Conservation (phyloP, 441 rosid genomes). For the Gossypium laxum region DNA sequence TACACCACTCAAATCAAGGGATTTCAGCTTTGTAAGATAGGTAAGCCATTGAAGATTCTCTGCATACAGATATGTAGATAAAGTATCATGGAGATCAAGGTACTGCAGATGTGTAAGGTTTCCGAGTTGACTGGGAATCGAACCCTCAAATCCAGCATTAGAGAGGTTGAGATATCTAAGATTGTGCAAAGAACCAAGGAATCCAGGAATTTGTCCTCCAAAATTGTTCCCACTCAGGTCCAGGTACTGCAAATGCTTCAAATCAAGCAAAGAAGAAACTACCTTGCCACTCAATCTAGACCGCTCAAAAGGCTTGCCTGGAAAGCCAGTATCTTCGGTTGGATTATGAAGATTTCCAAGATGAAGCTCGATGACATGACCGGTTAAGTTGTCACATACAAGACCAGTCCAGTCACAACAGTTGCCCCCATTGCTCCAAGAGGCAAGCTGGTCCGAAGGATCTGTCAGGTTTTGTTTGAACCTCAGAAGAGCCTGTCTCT, state of each 20-base stretch:
- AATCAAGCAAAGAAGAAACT: conserved; percentile 8
- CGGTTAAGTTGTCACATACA: conserved; percentile 17
- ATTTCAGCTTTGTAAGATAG: neutral
- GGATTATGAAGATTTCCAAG: conserved; percentile 14
- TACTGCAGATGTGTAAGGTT: conserved; percentile 19
- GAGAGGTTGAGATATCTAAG: conserved; percentile 22
- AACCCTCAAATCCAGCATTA: conserved; percentile 13
- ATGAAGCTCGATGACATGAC: conserved; percentile 21
- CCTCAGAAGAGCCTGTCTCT: conserved; percentile 23
- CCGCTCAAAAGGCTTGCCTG: conserved; percentile 1
- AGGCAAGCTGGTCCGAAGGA: conserved; percentile 7
- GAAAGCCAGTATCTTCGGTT: neutral
- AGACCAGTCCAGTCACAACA: conserved; percentile 15
- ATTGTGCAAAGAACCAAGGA: conserved; percentile 12
- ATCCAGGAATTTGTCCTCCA: conserved; percentile 12
- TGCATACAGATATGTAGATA: neutral
- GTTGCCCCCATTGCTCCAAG: conserved; percentile 2
- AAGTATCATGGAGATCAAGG: conserved; percentile 15
- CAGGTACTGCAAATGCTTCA: conserved; percentile 13
- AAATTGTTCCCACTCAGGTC: conserved; percentile 24
- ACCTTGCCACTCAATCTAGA: conserved; percentile 13
- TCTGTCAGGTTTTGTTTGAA: conserved; percentile 18
- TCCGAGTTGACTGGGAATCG: conserved; percentile 14
- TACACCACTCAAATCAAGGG: conserved; percentile 9
- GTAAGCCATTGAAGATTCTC: conserved; percentile 5